Evolutionary conservation across 2,329 filamentous ascomycete species (phyloP), one percentile per base, ranked within the genome.

Genomic region (Leptographium galeiforme): DNA sequence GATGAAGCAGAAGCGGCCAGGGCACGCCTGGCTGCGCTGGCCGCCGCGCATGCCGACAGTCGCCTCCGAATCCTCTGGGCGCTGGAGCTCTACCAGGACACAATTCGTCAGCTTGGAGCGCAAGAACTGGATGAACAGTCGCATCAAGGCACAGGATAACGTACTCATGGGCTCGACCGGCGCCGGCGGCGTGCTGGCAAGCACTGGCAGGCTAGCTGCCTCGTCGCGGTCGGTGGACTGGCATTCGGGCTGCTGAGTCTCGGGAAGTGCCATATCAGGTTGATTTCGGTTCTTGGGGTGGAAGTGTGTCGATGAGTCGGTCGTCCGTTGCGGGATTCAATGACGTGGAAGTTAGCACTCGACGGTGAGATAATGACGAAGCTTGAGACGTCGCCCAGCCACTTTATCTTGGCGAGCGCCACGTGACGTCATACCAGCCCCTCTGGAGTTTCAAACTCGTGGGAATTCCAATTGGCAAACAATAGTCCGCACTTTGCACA

Each of bases 1-100:
- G 52, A 64, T 66, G 61, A 69, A 69, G 61, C 67, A 69, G 63
- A 69, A 69, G 8, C 66, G 64, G 5, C 67, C 67, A 5, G 67
- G 67, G 43, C 66, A 67, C 39, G 57, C 47, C 2, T 56, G 54
- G 57, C 65, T 56, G 36, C 56, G 54, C 16, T 51, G 8, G 34
- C 56, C 56, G 32, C 56, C 56, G 32, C 56, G 56, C 16, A 57
- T 11, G 4, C 25, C 30, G 18, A n/a, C 48, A 25, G 8, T 32
- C 7, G 25, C 8, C 43, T 47, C 41, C 3, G 16, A n/a, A 18
- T 36, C 18, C 4, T 46, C 43, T 5, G 43, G 43, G 1, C 16
- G 43, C 34, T 36, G n/a, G 8, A 43, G 43, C n/a, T 39, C 50
- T 52, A 4, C 34, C 33, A 25, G 10, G 6, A 25, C 12, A 30